These are phyloP conservation scores for Podospora anserina DNA, from an alignment of 495 filamentous ascomycete genomes.

Conservation along the genomic window DNA sequence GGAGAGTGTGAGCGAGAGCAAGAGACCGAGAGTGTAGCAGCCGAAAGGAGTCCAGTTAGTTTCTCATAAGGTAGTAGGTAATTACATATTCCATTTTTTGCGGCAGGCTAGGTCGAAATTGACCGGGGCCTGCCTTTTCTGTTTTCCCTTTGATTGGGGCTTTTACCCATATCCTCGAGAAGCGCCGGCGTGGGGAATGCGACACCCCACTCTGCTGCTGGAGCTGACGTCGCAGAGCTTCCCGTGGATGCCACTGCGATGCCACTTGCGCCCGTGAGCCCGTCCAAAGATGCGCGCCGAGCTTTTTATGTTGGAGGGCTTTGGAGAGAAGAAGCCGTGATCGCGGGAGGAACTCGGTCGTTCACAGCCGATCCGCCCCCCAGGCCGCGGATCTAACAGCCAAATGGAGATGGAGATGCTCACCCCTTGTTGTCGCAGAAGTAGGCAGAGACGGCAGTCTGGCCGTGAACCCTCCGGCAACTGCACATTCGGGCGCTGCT, in stretches of 20 bases:
- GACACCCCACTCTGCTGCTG: conserved; percentile 22
- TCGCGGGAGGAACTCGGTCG: conserved; percentile 13
- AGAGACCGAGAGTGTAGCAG: background rate
- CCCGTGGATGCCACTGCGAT: conserved; percentile 11
- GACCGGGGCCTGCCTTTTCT: conserved; percentile 27
- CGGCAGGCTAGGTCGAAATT: conserved; percentile 30
- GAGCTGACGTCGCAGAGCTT: conserved; percentile 5
- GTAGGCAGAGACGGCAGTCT: conserved; percentile 4
- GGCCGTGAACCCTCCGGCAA: conserved; percentile 5
- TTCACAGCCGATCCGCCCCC: conserved; percentile 6
- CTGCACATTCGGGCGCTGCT: conserved; percentile 7
- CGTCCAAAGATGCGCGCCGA: conserved; percentile 13
- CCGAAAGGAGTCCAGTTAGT: conserved; percentile 7
- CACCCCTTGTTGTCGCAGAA: background rate
- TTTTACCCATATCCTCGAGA: conserved; percentile 31
- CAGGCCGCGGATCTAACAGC: conserved; percentile 3
- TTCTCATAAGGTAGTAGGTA: conserved; percentile 10
- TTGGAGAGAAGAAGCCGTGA: conserved; percentile 11
- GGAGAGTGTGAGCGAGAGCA: background rate
- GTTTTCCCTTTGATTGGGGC: conserved; percentile 33
- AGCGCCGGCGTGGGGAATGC: conserved; percentile 28
- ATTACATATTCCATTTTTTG: conserved; percentile 9
- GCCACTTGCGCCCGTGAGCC: background rate
- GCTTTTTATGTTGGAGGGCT: conserved; percentile 9
- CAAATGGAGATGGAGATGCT: conserved; percentile 5